Percentiles rank a stretch among this genome's conserved stretches.
These are phyloP conservation scores for Rehmannia glutinosa DNA, from an alignment of 257 asterid species.

Conservation along the genomic window DNA sequence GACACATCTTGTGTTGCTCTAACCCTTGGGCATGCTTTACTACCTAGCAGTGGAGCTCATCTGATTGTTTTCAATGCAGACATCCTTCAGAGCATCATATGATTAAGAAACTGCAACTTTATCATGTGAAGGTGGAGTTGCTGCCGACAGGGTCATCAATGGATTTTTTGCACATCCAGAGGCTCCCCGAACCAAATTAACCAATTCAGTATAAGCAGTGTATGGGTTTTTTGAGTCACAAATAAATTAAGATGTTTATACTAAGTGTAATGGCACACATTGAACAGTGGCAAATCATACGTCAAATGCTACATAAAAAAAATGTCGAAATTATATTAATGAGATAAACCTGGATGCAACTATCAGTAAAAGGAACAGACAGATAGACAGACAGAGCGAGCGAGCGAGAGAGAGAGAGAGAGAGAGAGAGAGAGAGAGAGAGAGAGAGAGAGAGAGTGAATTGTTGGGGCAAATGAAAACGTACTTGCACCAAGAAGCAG, in stretches of 20 bases:
- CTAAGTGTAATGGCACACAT: background rate
- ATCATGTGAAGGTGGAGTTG: constrained; percentile 5
- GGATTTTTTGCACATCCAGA: background rate
- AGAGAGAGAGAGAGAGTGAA: too few relatives aligned
- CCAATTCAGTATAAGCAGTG: background rate
- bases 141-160: background rate
- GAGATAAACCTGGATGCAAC: background rate
- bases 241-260: background rate
- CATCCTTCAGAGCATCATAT: background rate
- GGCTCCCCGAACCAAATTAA: background rate
- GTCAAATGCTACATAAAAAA: constrained; percentile 3
- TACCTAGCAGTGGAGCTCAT: background rate
- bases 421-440: too few relatives aligned
- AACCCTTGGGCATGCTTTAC: background rate
- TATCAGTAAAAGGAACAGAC: background rate
- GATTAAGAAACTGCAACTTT: background rate
- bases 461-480: constrained; percentile 22
- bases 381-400: too few relatives aligned
- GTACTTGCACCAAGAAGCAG: constrained; percentile 86
- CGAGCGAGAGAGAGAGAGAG: too few relatives aligned
- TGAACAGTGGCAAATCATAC: background rate
- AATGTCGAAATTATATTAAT: background rate
- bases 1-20: background rate
- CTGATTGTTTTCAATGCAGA: background rate
- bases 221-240: background rate